Evolutionary conservation across 306 rosid species (phyloP).

Genomic region (Citrullus colocynthis): DNA sequence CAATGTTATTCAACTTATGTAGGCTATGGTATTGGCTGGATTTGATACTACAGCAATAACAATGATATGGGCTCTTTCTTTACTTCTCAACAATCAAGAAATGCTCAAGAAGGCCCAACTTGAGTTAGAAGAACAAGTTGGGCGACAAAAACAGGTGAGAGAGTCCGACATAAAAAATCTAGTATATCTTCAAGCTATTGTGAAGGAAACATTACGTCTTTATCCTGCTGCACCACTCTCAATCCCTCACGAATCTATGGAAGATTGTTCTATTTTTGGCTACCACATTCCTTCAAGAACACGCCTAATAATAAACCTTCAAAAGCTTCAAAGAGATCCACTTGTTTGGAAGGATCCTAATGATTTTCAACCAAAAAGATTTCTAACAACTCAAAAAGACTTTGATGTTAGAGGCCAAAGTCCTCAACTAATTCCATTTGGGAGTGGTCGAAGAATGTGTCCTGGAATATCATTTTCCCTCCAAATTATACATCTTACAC

Average conservation of each 20-base stretch:
- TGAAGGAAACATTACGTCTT: neutral
- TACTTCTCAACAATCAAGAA: neutral
- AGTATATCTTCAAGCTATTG: neutral
- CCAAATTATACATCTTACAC: slow-evolving; percentile 32
- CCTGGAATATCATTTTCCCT: slow-evolving; percentile 45
- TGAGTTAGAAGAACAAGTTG: neutral
- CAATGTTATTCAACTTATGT: neutral
- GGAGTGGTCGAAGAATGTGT: slow-evolving; percentile 38
- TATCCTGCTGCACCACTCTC: neutral
- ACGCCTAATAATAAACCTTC: slow-evolving; percentile 31
- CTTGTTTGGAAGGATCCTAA: slow-evolving; percentile 33
- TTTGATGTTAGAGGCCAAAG: slow-evolving; percentile 38
- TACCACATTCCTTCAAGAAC: slow-evolving; percentile 36
- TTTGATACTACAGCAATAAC: neutral
- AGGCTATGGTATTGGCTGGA: neutral
- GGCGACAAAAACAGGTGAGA: neutral
- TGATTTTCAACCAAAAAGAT: slow-evolving; percentile 36
- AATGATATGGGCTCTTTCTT: neutral
- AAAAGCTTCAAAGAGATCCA: slow-evolving; percentile 55
- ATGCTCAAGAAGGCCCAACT: neutral
- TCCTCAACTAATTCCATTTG: slow-evolving; percentile 46
- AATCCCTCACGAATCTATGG: neutral
- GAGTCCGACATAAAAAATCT: neutral
- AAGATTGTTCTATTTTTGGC: slow-evolving; percentile 36
- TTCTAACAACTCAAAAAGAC: slow-evolving; percentile 13